Base-by-base conservation (phyloP, 139 green algal genomes). In the Tetraselmis striata region DNA sequence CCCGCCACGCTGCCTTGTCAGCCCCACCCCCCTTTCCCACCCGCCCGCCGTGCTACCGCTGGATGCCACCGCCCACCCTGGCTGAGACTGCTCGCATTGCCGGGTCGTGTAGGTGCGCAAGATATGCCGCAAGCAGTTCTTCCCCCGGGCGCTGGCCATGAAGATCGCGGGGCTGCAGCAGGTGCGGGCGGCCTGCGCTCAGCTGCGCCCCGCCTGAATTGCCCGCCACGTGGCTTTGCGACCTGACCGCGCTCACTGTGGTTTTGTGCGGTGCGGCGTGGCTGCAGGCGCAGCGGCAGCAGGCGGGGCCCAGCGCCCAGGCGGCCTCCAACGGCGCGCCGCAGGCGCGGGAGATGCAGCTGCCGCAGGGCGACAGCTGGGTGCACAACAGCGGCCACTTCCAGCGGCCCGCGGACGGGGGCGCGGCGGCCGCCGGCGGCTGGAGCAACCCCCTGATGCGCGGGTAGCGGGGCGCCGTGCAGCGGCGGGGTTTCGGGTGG, bases 121-220 rank as follows among this genome's bases (percentile, higher is more conserved):
- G 67, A 76, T 96, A 23, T 93, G 90, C 77, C 83, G 90, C 1
- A 83, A 85, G 75, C 93, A 97, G 85, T 96, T 95, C 82, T 92
- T 93, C 79, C 84, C 88, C 2, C 87, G 92, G n/a, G 91, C 91
- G 0, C 59, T 94, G 29, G 88, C 86, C 27, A 86, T 90, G 76
- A 97, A 95, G 83, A 84, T 95, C 0, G 90, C 90, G 1, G 79
- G 84, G 28, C 30, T 67, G 76, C 87, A 93, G 86, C 76, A 78
- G 24, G 67, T 59, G 29, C 31, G n/a, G n/a, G n/a, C n/a, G n/a
- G n/a, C n/a, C n/a, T n/a, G n/a, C n/a, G n/a, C n/a, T n/a, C n/a
- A n/a, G n/a, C n/a, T n/a, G n/a, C n/a, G n/a, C n/a, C n/a, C n/a
- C n/a, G n/a, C n/a, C n/a, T n/a, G n/a, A n/a, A n/a, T n/a, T n/a